phyloP scores from a whole-genome alignment of 805 yeast species.

The Kuraishia capsulata region DNA sequence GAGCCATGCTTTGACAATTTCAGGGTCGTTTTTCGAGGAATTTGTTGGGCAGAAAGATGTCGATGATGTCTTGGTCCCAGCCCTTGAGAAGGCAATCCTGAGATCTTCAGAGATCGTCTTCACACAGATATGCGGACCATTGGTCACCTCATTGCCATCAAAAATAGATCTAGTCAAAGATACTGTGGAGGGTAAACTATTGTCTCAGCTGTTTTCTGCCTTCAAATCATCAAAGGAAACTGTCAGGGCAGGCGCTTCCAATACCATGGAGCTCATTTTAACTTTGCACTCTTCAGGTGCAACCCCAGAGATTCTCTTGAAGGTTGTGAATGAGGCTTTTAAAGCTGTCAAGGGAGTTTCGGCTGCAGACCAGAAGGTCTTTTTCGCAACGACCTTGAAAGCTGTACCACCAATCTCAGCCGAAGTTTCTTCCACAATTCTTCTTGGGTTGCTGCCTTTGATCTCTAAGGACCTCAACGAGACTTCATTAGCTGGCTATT shows the following conservation, averaged over 20 bases:
- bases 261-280: slow-evolving; percentile 20
- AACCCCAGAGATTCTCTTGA: slow-evolving; percentile 14
- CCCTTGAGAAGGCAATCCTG: slow-evolving; percentile 63
- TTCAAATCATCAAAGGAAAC: slow-evolving; percentile 63
- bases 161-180: slow-evolving; percentile 32
- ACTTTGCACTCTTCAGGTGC: slow-evolving; percentile 10
- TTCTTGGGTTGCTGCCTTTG: slow-evolving; percentile 37
- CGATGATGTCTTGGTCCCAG: slow-evolving; percentile 37
- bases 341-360: slow-evolving; percentile 48
- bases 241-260: slow-evolving; percentile 43
- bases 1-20: slow-evolving; percentile 20
- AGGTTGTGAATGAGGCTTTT: slow-evolving; percentile 41
- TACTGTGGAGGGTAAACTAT: slow-evolving; percentile 32
- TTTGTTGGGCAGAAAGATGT: slow-evolving; percentile 31
- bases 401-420: slow-evolving; percentile 18
- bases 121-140: slow-evolving; percentile 38
- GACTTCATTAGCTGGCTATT: slow-evolving; percentile 36
- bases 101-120: slow-evolving; percentile 73
- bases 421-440: slow-evolving; percentile 26
- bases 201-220: slow-evolving; percentile 40
- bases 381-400: slow-evolving; percentile 37
- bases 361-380: slow-evolving; percentile 49
- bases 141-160: slow-evolving; percentile 27
- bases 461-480: slow-evolving; percentile 75
- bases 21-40: slow-evolving; percentile 36